Percentiles rank a stretch among this genome's conserved stretches.
Conservation (phyloP, 495 filamentous ascomycete genomes). For the Sordaria brevicollis region DNA sequence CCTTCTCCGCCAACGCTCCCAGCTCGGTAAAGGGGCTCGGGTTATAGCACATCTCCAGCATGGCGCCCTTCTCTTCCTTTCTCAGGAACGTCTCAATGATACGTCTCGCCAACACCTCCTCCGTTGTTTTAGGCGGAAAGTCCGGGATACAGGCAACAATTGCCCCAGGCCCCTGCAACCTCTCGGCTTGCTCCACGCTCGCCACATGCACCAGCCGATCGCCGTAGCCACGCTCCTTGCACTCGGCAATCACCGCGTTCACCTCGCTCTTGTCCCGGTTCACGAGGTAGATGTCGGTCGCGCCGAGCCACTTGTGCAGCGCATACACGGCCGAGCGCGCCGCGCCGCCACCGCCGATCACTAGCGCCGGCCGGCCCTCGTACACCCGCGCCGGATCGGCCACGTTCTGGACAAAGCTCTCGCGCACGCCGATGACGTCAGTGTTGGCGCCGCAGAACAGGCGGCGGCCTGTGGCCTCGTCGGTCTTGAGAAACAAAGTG, state of each 20-base stretch:
- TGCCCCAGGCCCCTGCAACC: slow-evolving; percentile 45
- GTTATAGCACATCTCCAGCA: slow-evolving; percentile 76
- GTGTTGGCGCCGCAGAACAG: slow-evolving; percentile 62
- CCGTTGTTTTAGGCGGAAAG: slow-evolving; percentile 49
- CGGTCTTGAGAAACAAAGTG: slow-evolving; percentile 52
- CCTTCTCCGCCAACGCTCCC: slow-evolving; percentile 40
- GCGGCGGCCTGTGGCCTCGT: slow-evolving; percentile 27
- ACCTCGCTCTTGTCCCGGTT: slow-evolving; percentile 56
- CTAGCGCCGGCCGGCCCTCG: slow-evolving; percentile 46
- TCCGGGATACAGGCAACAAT: slow-evolving; percentile 62
- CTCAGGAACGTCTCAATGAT: slow-evolving; percentile 47
- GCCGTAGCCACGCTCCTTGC: slow-evolving; percentile 38
- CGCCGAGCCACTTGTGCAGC: slow-evolving; percentile 52
- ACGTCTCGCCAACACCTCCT: slow-evolving; percentile 45
- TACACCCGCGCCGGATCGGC: slow-evolving; percentile 24
- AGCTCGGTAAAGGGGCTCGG: slow-evolving; percentile 57
- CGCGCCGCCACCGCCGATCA: slow-evolving; percentile 59
- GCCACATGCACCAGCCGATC: slow-evolving; percentile 44
- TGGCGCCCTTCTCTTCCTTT: slow-evolving; percentile 47
- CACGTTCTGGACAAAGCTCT: slow-evolving; percentile 55
- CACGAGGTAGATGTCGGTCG: slow-evolving; percentile 58
- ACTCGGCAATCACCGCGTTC: slow-evolving; percentile 50
- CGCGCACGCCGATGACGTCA: slow-evolving; percentile 61
- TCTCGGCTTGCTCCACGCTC: slow-evolving; percentile 43
- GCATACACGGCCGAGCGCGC: slow-evolving; percentile 62